Conservation (phyloP, 2,329 filamentous ascomycete species). For the Phaeoacremonium minimum region DNA sequence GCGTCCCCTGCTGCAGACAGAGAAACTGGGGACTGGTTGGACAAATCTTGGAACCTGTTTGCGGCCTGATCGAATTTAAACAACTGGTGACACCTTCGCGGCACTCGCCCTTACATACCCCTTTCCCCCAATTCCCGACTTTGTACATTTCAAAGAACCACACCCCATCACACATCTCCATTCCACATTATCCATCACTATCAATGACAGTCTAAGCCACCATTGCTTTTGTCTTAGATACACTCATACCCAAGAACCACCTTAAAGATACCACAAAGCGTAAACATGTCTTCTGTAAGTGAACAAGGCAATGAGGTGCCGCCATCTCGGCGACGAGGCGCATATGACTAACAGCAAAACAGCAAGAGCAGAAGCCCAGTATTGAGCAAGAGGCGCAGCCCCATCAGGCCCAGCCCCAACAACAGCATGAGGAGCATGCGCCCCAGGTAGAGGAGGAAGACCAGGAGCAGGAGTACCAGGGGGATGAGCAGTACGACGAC, state of each 20-base stretch:
- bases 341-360: background rate
- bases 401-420: constrained; percentile 5
- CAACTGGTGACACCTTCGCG: background rate
- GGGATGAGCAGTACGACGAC: constrained; percentile 6
- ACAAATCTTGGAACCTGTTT: too few relatives aligned
- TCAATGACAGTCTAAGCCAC: too few relatives aligned
- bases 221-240: too few relatives aligned
- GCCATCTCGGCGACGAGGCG: too few relatives aligned
- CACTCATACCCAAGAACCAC: too few relatives aligned
- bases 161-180: background rate
- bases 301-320: too few relatives aligned
- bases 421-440: constrained; percentile 9
- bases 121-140: background rate
- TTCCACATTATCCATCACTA: too few relatives aligned
- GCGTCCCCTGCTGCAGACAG: too few relatives aligned
- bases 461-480: constrained; percentile 7
- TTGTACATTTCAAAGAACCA: background rate
- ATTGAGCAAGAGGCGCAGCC: constrained; percentile 5
- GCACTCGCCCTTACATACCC: background rate
- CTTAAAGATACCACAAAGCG: too few relatives aligned
- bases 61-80: background rate
- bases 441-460: constrained; percentile 8
- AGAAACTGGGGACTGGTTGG: too few relatives aligned
- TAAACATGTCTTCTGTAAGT: too few relatives aligned
- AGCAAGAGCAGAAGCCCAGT: constrained; percentile 7